Evolutionary conservation across 2,329 filamentous ascomycete genomes (phyloP).

Genomic region (Penicillium capsulatum): DNA sequence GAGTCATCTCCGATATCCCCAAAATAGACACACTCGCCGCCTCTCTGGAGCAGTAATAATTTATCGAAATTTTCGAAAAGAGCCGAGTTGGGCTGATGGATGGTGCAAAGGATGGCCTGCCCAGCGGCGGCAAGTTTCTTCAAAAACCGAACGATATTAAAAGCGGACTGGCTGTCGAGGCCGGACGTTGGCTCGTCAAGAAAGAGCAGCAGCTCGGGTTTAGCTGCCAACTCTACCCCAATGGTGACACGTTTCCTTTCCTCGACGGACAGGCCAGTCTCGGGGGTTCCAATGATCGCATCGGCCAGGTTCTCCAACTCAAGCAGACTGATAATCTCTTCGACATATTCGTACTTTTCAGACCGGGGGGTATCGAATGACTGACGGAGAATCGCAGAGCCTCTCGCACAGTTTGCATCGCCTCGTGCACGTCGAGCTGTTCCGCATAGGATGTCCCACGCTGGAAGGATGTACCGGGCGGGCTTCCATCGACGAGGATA

Average conservation of each 20-base stretch:
- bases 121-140: conserved; percentile 57
- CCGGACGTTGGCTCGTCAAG: conserved; percentile 60
- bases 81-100: conserved; percentile 56
- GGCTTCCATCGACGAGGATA: conserved; percentile 58
- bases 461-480: conserved; percentile 58
- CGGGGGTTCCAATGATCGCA: conserved; percentile 60
- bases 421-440: conserved; percentile 62
- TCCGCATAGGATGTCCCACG: conserved; percentile 62
- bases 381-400: conserved; percentile 64
- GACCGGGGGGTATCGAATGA: conserved; percentile 53
- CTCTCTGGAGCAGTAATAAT: conserved; percentile 52
- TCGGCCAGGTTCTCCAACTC: conserved; percentile 64
- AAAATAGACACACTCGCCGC: conserved; percentile 53
- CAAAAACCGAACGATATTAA: conserved; percentile 57
- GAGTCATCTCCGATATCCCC: conserved; percentile 53
- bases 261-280: conserved; percentile 56
- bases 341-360: conserved; percentile 63
- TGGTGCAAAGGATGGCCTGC: conserved; percentile 58
- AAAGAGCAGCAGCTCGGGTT: conserved; percentile 56
- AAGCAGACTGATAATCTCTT: conserved; percentile 61
- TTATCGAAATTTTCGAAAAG: conserved; percentile 57
- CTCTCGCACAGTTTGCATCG: conserved; percentile 60
- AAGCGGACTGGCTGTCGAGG: conserved; percentile 56
- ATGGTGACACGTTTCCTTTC: conserved; percentile 42
- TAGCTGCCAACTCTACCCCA: conserved; percentile 37